These are phyloP conservation scores for Phytomonas sp. DNA, from an alignment of 208 protist species.

Conservation along the genomic window DNA sequence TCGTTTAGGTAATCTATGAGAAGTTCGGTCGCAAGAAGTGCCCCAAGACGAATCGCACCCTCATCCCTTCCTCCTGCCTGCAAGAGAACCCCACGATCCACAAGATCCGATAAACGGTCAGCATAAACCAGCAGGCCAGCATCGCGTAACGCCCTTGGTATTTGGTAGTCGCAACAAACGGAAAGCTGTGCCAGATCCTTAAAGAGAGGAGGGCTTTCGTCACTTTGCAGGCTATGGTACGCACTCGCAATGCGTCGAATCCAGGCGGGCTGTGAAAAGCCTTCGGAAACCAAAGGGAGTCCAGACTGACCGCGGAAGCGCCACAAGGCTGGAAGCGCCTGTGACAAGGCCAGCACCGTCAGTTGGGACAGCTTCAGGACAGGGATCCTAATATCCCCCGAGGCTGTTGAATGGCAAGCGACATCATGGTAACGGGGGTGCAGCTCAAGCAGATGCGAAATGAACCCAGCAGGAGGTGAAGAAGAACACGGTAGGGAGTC, in stretches of 20 bases:
- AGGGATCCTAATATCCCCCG: conserved; percentile 22
- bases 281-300: background rate
- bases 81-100: conserved; percentile 50
- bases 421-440: conserved; percentile 70
- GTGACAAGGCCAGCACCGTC: conserved; percentile 46
- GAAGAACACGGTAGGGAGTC: background rate
- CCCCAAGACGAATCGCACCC: conserved; percentile 49
- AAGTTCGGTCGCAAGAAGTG: conserved; percentile 36
- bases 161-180: conserved; percentile 86
- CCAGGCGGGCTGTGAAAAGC: background rate
- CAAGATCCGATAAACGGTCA: conserved; percentile 20
- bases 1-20: conserved; percentile 34
- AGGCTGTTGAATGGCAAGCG: background rate
- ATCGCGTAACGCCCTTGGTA: conserved; percentile 64
- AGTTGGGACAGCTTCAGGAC: conserved; percentile 77
- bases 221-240: background rate
- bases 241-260: background rate
- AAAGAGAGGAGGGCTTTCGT: conserved; percentile 25
- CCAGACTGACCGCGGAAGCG: conserved; percentile 1
- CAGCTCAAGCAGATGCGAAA: conserved; percentile 37
- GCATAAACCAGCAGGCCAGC: conserved; percentile 60
- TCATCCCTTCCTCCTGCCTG: conserved; percentile 40
- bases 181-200: conserved; percentile 36
- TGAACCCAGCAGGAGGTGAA: conserved; percentile 22
- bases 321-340: conserved; percentile 48